Evolutionary conservation across 345 rosid genomes (phyloP).

Genomic region (Cardamine resedifolia): DNA sequence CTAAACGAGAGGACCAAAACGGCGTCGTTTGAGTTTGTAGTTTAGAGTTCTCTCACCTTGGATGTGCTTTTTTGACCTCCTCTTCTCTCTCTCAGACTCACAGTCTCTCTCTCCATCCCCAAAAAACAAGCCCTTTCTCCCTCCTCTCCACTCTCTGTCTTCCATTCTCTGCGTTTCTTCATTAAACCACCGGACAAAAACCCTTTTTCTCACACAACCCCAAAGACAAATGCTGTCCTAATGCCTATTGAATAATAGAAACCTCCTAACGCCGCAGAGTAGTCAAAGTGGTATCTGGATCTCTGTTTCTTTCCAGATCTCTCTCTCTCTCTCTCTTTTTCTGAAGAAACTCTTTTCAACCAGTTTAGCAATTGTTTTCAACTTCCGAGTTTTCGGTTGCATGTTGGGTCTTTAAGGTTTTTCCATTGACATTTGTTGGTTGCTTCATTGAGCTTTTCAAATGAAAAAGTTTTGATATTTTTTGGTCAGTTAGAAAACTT

Average conservation of each 20-base stretch:
- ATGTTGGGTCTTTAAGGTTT: conserved; percentile 26
- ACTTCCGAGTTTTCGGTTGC: conserved; percentile 23
- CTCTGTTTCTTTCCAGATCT: conserved; percentile 38
- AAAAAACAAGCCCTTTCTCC: conserved; percentile 21
- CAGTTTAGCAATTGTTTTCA: conserved; percentile 1
- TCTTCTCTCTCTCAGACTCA: conserved; percentile 20
- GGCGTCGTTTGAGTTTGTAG: conserved; percentile 24
- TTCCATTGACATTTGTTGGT: conserved; percentile 17
- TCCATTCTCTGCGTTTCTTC: conserved; percentile 19
- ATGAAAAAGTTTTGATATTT: conserved; percentile 24
- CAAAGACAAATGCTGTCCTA: conserved; percentile 18
- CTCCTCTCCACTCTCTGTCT: conserved; percentile 21
- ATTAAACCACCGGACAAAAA: conserved; percentile 28
- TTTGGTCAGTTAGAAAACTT: conserved; percentile 25
- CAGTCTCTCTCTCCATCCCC: conserved; percentile 24
- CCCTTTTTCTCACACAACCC: not conserved
- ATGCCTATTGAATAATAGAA: not conserved
- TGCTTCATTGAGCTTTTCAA: conserved; percentile 30
- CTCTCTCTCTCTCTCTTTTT: conserved; percentile 7
- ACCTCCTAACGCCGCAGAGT: conserved; percentile 21
- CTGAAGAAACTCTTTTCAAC: conserved; percentile 16
- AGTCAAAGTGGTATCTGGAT: conserved; percentile 24
- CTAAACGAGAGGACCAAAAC: conserved; percentile 23
- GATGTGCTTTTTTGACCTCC: conserved; percentile 31
- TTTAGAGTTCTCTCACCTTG: conserved; percentile 27